A percentile compares a stretch with the other conserved stretches of the same genome.
These are phyloP conservation scores for Euphorbia pulcherrima DNA, from an alignment of 345 rosid genomes.

Conservation along the genomic window DNA sequence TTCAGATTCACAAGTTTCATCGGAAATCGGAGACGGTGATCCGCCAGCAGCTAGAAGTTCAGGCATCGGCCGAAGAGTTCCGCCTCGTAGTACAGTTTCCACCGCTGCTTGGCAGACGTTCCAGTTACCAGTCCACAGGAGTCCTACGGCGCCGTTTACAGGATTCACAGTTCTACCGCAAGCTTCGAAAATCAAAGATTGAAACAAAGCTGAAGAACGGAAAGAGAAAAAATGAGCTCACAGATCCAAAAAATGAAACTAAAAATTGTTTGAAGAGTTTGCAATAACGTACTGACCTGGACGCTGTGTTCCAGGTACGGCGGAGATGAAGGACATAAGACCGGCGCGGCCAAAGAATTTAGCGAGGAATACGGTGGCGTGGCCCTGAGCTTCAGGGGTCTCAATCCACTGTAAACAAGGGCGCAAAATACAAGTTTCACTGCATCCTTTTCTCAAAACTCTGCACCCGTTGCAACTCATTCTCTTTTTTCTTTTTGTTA, in stretches of 20 bases:
- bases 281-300: conserved; percentile 44
- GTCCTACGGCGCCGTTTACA: conserved; percentile 92
- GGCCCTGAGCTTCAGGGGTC: conserved; percentile 83
- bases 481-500: not conserved
- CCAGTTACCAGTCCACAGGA: conserved; percentile 91
- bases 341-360: conserved; percentile 99
- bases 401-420: conserved; percentile 94
- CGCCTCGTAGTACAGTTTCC: conserved; percentile 83
- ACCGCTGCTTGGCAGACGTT: conserved; percentile 81
- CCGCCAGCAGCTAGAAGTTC: conserved; percentile 42
- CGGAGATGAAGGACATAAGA: conserved; percentile 90
- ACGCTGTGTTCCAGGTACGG: conserved; percentile 83
- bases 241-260: not conserved
- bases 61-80: conserved; percentile 57
- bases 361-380: conserved; percentile 95
- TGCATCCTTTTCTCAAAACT: conserved; percentile 93
- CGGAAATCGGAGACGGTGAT: conserved; percentile 41
- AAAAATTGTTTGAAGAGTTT: no score
- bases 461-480: conserved; percentile 99
- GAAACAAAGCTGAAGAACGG: conserved; percentile 62
- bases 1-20: conserved; percentile 65
- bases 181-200: conserved; percentile 80
- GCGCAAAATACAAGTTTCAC: conserved; percentile 80
- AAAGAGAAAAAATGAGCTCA: not conserved
- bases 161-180: conserved; percentile 96